Base-by-base conservation (phyloP, 140 eudicot genomes). In the Cichorium intybus region DNA sequence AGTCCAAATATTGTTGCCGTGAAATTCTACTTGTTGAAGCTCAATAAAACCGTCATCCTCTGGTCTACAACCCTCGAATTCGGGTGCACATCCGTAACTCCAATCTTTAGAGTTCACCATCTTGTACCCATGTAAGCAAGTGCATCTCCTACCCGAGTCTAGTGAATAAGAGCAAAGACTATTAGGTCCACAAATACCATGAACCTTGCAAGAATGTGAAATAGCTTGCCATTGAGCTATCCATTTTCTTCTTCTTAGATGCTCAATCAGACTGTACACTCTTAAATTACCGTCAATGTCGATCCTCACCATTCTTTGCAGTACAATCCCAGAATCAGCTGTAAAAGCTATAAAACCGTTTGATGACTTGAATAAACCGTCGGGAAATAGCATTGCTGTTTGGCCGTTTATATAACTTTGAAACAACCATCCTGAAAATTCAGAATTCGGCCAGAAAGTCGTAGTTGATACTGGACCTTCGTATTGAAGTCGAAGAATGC, bases 211-310 rank as follows among this genome's bases (percentile, higher is more conserved):
- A 21, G 81, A 74, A 20, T 61, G 49, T 2, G 66, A 21, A 34
- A 73, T 6, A 8, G 79, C 79, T 73, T 65, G 73, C 79, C 79
- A 73, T 55, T 57, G 22, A 46, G 74, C 75, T 21, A 8, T 57
- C 89, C 86, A 77, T 37, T 24, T 73, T 24, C 48, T 47, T 16
- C 31, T 6, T 11, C 1, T 10, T 12, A 18, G 17, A 56, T 56
- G 1, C 47, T 73, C 63, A 29, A 73, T 66, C 3, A 85, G 66
- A 61, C 88, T 85, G 43, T 82, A 81, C 52, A 82, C 66, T 70
- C 85, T 77, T 53, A 84, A 7, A 62, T 60, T 64, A 23, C 88
- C 88, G 70, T 85, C 87, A 6, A 58, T n/a, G n/a, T 81, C 87
- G 10, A 85, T 66, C 18, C 70, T 56, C 63, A 81, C 50, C 62